Conservation (phyloP, 2,329 filamentous ascomycete genomes). For the Pestalotiopsis sp. region DNA sequence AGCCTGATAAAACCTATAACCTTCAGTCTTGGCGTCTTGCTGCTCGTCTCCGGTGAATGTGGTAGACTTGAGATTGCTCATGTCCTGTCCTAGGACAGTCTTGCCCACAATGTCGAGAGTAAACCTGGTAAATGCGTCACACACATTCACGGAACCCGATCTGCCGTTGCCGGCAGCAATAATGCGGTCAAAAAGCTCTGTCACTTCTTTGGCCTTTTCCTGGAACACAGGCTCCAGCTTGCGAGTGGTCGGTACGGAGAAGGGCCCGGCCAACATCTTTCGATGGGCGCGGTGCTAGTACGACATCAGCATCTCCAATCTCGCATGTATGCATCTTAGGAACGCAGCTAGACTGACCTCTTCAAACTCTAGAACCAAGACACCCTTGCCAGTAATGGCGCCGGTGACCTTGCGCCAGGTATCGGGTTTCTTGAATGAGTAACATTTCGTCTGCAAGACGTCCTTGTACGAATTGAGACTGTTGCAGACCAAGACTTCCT, state of each 20-base stretch:
- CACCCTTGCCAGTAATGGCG: slow-evolving; percentile 23
- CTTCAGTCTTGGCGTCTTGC: background rate
- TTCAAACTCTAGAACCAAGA: slow-evolving; percentile 13
- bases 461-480: slow-evolving; percentile 23
- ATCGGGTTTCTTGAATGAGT: slow-evolving; percentile 1
- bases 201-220: slow-evolving; percentile 32
- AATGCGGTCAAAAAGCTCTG: slow-evolving; percentile 12
- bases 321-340: too few relatives aligned
- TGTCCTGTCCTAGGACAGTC: slow-evolving; percentile 6
- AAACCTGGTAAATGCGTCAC: slow-evolving; percentile 9
- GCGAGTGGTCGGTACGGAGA: slow-evolving; percentile 32
- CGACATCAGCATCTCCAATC: slow-evolving; percentile 23
- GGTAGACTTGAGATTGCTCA: background rate
- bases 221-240: slow-evolving; percentile 36
- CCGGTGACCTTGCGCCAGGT: slow-evolving; percentile 25
- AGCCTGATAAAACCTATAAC: slow-evolving; percentile 17
- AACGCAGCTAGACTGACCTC: slow-evolving; percentile 15
- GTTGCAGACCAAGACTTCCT: slow-evolving; percentile 26
- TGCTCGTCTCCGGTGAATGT: background rate
- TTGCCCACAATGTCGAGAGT: slow-evolving; percentile 17
- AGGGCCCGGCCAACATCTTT: slow-evolving; percentile 31
- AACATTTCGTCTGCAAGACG: slow-evolving; percentile 29
- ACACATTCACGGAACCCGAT: slow-evolving; percentile 4
- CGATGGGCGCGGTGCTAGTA: slow-evolving; percentile 32
- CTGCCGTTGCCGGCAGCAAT: slow-evolving; percentile 1